A percentile compares a stretch with the other conserved stretches of the same genome.
Conservation (phyloP, 352 stramenopile genomes). For the Phytophthora constricta region DNA sequence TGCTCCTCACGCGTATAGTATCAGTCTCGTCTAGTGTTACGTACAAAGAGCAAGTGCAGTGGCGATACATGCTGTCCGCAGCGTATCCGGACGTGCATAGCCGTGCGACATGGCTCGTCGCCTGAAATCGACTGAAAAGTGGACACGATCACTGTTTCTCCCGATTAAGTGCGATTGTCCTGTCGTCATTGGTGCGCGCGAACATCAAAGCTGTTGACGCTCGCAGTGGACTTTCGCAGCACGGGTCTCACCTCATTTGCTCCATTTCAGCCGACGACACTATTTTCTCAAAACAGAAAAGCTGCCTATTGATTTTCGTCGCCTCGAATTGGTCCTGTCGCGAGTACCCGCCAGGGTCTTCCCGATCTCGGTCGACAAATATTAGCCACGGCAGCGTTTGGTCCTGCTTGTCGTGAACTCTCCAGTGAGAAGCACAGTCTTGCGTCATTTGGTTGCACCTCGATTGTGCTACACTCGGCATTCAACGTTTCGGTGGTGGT, state of each 20-base stretch:
- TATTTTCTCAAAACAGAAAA: not conserved
- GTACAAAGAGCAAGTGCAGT: not conserved
- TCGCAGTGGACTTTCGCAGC: not conserved
- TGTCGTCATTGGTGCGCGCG: not conserved
- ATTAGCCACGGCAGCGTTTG: not conserved
- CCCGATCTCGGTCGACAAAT: no score
- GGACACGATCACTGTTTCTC: conserved; percentile 17
- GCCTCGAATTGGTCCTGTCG: no score
- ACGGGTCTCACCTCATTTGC: no score
- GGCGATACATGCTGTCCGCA: no score
- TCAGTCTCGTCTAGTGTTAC: conserved; percentile 13
- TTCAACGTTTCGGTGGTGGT: not conserved
- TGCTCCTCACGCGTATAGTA: conserved; percentile 29
- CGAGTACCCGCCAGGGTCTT: no score
- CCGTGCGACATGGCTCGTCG: not conserved
- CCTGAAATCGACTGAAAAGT: conserved; percentile 25
- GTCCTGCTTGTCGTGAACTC: not conserved
- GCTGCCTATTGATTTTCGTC: no score
- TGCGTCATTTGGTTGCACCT: not conserved
- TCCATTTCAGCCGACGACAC: no score
- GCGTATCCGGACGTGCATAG: not conserved
- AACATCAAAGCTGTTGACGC: not conserved
- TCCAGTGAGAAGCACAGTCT: no score
- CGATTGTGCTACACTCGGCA: not conserved
- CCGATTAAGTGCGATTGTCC: not conserved